Conservation (phyloP, 148 eudicot genomes). For the Fagopyrum homotropicum region DNA sequence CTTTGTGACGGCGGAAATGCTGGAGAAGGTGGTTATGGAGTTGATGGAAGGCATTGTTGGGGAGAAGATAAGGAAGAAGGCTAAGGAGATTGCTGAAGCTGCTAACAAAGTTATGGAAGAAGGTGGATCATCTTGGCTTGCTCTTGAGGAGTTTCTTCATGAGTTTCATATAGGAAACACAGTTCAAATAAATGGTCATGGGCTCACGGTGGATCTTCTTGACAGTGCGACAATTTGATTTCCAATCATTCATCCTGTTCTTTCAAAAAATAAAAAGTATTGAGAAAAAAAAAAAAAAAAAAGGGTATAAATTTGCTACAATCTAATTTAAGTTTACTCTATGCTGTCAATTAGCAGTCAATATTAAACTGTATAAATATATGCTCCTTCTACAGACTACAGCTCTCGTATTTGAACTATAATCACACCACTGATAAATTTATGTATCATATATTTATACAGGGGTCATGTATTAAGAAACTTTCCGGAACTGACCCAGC, state of each 20-base stretch:
- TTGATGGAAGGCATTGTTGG: slow-evolving; percentile 60
- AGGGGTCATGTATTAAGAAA: slow-evolving; percentile 93
- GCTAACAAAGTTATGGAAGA: slow-evolving; percentile 41
- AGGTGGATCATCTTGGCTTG: slow-evolving; percentile 58
- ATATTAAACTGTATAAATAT: background rate
- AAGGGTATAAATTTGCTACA: background rate
- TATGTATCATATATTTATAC: slow-evolving; percentile 17
- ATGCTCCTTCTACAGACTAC: background rate
- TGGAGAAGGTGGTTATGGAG: slow-evolving; percentile 39
- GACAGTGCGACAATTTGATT: too few relatives aligned
- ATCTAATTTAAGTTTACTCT: background rate
- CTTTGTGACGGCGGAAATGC: slow-evolving; percentile 38
- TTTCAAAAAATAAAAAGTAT: too few relatives aligned
- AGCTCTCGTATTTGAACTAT: background rate
- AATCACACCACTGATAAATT: background rate
- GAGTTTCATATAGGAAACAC: slow-evolving; percentile 12
- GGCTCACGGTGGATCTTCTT: too few relatives aligned
- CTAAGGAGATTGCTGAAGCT: slow-evolving; percentile 27
- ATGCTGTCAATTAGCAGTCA: background rate
- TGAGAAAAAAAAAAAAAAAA: too few relatives aligned
- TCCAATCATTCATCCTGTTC: too few relatives aligned
- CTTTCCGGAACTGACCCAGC: slow-evolving; percentile 71
- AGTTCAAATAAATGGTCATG: too few relatives aligned
- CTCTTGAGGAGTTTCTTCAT: slow-evolving; percentile 31
- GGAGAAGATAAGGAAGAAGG: slow-evolving; percentile 31